Conservation (phyloP, 2,329 filamentous ascomycete species). For the Tolypocladium sp. region DNA sequence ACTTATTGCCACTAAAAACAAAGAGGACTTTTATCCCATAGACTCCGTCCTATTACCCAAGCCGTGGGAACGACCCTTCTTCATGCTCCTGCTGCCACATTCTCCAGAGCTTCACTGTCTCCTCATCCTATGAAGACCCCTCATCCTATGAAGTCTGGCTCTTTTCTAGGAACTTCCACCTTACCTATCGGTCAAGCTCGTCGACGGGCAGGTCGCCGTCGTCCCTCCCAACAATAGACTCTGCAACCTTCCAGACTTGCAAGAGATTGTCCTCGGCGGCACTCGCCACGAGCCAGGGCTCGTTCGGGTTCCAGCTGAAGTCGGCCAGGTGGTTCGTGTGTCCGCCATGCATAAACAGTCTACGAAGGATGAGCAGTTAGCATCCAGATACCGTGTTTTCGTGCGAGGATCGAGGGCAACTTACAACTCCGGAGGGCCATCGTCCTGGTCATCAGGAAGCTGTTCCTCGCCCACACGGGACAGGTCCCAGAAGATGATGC, state of each 20-base stretch:
- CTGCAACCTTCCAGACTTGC: conserved; percentile 86
- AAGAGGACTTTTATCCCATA: background rate
- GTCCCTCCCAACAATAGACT: conserved; percentile 72
- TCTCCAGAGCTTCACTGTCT: conserved; percentile 9
- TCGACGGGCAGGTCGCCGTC: conserved; percentile 66
- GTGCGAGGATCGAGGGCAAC: conserved; percentile 22
- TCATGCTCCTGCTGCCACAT: conserved; percentile 7
- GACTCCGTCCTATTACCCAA: background rate
- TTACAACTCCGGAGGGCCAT: conserved; percentile 89
- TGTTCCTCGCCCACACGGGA: conserved; percentile 90
- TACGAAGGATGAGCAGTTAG: conserved; percentile 24
- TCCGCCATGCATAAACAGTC: conserved; percentile 95
- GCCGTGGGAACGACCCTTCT: background rate
- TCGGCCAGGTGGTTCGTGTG: conserved; percentile 96
- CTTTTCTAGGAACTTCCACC: conserved; percentile 23
- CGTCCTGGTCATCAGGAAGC: conserved; percentile 86
- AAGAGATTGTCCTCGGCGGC: conserved; percentile 95
- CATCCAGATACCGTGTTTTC: background rate
- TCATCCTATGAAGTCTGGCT: conserved; percentile 20
- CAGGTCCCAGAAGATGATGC: conserved; percentile 95
- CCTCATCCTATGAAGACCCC: conserved; percentile 5
- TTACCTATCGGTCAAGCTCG: conserved; percentile 58
- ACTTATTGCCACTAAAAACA: background rate
- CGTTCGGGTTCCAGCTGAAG: conserved; percentile 95
- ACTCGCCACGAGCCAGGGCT: conserved; percentile 92